These are phyloP conservation scores for Boletus subcaerulescens DNA, from an alignment of 768 basidiomycete genomes.

Conservation along the genomic window DNA sequence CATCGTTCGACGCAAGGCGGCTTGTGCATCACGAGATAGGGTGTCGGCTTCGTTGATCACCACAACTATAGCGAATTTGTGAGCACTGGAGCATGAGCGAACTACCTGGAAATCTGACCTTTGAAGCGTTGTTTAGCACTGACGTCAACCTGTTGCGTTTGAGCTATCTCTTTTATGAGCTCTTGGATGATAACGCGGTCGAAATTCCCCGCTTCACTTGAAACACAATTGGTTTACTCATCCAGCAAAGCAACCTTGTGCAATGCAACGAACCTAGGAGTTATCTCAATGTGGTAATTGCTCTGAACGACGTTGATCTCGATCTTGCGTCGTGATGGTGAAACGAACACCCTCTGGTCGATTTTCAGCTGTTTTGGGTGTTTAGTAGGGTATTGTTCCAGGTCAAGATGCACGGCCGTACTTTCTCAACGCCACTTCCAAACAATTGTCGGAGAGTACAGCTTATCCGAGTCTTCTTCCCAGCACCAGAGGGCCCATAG, in stretches of 20 bases:
- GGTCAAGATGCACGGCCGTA: slow-evolving; percentile 32
- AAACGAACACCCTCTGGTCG: slow-evolving; percentile 93
- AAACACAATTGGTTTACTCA: slow-evolving; percentile 1
- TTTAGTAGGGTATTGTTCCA: background rate
- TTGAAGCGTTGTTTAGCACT: slow-evolving; percentile 96
- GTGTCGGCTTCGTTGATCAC: slow-evolving; percentile 98
- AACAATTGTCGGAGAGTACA: slow-evolving; percentile 87
- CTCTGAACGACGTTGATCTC: slow-evolving; percentile 97
- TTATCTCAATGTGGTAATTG: slow-evolving; percentile 97
- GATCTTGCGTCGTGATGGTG: slow-evolving; percentile 89
- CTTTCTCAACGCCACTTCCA: slow-evolving; percentile 92
- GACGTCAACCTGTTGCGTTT: slow-evolving; percentile 97
- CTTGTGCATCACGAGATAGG: slow-evolving; percentile 93
- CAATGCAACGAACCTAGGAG: slow-evolving; percentile 69
- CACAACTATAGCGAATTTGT: slow-evolving; percentile 59
- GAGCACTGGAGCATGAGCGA: background rate
- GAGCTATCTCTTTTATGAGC: slow-evolving; percentile 95
- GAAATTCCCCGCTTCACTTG: slow-evolving; percentile 92
- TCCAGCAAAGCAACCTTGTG: background rate
- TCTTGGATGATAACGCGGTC: slow-evolving; percentile 96
- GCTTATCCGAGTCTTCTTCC: slow-evolving; percentile 96
- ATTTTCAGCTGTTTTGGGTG: slow-evolving; percentile 77
- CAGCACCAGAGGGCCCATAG: slow-evolving; percentile 95
- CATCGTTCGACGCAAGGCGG: slow-evolving; percentile 95
- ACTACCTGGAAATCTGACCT: slow-evolving; percentile 45